Evolutionary conservation across 2,329 filamentous ascomycete species (phyloP).

Genomic region (Xylariaceae sp.): DNA sequence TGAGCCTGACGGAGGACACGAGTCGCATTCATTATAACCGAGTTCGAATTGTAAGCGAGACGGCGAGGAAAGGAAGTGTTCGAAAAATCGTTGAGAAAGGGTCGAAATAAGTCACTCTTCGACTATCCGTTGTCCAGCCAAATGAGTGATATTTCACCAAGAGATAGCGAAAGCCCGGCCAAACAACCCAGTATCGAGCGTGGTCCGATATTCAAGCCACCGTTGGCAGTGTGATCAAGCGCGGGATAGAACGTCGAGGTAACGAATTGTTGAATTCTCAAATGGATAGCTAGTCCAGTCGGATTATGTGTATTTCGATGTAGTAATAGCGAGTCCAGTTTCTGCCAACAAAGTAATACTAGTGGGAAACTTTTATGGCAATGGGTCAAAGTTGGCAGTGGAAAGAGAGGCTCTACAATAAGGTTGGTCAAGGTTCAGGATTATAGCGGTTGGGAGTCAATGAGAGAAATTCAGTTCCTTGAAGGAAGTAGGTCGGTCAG

Average conservation of each 20-base stretch:
- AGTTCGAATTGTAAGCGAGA: conserved; percentile 9
- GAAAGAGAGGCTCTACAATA: conserved; percentile 4
- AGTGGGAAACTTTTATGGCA: too few relatives aligned
- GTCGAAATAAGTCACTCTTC: too few relatives aligned
- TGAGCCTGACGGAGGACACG: conserved; percentile 46
- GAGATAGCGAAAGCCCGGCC: neutral
- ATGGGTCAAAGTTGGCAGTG: neutral
- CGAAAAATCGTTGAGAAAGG: neutral
- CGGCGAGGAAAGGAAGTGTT: conserved; percentile 1
- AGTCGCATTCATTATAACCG: conserved; percentile 50
- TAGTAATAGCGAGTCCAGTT: neutral
- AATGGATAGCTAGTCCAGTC: too few relatives aligned
- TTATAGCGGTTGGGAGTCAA: neutral
- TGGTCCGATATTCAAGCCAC: neutral
- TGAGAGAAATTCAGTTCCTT: neutral
- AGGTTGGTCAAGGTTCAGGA: neutral
- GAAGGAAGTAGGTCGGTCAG: neutral
- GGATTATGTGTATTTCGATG: neutral
- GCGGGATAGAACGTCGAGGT: neutral
- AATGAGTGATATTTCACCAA: neutral
- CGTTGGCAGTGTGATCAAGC: neutral
- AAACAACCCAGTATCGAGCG: neutral
- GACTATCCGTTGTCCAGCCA: neutral
- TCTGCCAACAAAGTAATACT: too few relatives aligned
- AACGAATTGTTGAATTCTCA: too few relatives aligned